Evolutionary conservation across 1,139 yeast genomes (phyloP).

Genomic region (Candida sanyaensis): DNA sequence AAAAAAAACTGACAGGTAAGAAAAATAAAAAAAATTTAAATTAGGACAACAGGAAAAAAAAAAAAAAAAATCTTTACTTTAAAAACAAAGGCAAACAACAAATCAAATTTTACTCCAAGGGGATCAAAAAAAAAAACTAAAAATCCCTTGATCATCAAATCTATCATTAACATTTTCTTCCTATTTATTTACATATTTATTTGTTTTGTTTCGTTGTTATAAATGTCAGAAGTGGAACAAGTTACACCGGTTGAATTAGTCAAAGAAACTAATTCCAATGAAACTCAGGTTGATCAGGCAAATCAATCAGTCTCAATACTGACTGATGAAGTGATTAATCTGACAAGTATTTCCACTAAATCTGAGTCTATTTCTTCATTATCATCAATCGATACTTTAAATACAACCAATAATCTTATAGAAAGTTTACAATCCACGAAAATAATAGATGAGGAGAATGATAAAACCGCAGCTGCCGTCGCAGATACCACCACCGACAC

Average conservation of each 20-base stretch:
- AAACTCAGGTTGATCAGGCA: not conserved
- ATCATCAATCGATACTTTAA: slow-evolving; percentile 28
- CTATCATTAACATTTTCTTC: too few species aligned
- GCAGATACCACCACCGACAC: not conserved
- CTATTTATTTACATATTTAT: too few species aligned
- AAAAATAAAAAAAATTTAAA: too few species aligned
- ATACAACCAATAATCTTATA: slow-evolving; percentile 35
- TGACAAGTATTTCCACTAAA: not conserved
- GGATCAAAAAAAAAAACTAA: not conserved
- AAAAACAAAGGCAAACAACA: not conserved
- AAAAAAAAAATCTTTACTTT: not conserved
- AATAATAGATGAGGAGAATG: not conserved
- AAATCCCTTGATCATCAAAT: too few species aligned
- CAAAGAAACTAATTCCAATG: not conserved
- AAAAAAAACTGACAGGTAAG: too few species aligned
- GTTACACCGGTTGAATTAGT: not conserved
- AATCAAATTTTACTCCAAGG: not conserved
- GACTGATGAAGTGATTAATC: not conserved
- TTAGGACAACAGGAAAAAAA: not conserved
- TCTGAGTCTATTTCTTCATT: slow-evolving; percentile 24
- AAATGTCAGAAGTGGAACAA: not conserved
- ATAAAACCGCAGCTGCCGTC: slow-evolving; percentile 1
- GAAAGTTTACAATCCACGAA: slow-evolving; percentile 25
- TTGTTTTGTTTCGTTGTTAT: too few species aligned
- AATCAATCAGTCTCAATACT: not conserved